Evolutionary conservation across 257 asterid species (phyloP).

Genomic region (Solanum pennellii): DNA sequence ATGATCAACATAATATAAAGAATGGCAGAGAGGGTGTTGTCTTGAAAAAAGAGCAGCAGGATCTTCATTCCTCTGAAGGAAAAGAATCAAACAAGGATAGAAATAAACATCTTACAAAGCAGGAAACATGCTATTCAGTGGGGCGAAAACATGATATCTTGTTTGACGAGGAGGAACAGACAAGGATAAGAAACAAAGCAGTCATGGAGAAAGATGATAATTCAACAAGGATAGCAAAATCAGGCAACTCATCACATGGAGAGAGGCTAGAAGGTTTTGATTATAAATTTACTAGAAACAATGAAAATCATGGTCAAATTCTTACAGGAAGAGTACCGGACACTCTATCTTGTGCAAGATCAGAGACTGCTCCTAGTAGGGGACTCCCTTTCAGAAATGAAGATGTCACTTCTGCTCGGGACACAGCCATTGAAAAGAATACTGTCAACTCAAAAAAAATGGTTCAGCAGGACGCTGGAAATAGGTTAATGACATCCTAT

Average conservation of each 20-base stretch:
- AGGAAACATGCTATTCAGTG: slow-evolving; percentile 22
- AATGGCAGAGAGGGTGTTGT: slow-evolving; percentile 21
- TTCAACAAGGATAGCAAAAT: slow-evolving; percentile 22
- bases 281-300: background rate
- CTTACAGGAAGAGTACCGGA: slow-evolving; percentile 14
- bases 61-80: slow-evolving; percentile 10
- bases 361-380: slow-evolving; percentile 12
- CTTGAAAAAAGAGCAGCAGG: slow-evolving; percentile 25
- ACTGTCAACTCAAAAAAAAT: slow-evolving; percentile 11
- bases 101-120: slow-evolving; percentile 19
- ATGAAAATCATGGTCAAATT: background rate
- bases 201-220: slow-evolving; percentile 18
- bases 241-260: slow-evolving; percentile 29
- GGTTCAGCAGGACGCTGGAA: slow-evolving; percentile 24
- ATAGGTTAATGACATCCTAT: slow-evolving; percentile 21
- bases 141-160: slow-evolving; percentile 14
- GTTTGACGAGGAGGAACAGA: slow-evolving; percentile 16
- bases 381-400: slow-evolving; percentile 22
- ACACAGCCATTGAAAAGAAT: slow-evolving; percentile 5
- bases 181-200: slow-evolving; percentile 19
- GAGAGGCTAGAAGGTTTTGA: slow-evolving; percentile 19
- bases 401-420: slow-evolving; percentile 11
- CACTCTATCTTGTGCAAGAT: slow-evolving; percentile 22
- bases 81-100: slow-evolving; percentile 19
- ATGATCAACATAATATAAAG: slow-evolving; percentile 10